A percentile compares a stretch with the other conserved stretches of the same genome.
Conservation (phyloP, 2,329 filamentous ascomycete species). For the Trichoderma aggressivum region DNA sequence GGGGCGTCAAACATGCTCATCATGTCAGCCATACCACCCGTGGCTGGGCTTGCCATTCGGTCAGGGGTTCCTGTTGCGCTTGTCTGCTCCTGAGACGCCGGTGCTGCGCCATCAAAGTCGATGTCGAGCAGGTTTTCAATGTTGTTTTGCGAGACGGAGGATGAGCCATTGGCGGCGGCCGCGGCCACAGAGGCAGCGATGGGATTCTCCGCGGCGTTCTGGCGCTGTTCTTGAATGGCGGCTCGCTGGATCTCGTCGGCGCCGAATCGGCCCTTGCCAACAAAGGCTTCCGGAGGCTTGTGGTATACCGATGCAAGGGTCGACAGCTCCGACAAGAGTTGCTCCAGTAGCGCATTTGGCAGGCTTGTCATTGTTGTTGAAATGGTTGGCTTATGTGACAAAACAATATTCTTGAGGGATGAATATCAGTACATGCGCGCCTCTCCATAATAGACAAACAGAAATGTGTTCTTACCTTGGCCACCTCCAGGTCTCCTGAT, state of each 20-base stretch:
- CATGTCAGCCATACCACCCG: slow-evolving; percentile 58
- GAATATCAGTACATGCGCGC: neutral
- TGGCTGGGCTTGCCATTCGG: slow-evolving; percentile 61
- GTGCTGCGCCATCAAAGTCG: slow-evolving; percentile 89
- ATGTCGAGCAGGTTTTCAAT: slow-evolving; percentile 95
- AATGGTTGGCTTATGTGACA: slow-evolving; percentile 93
- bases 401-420: slow-evolving; percentile 66
- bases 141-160: slow-evolving; percentile 63
- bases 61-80: slow-evolving; percentile 61
- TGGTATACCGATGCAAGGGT: slow-evolving; percentile 97
- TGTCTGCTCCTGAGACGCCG: slow-evolving; percentile 71
- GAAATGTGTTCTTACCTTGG: slow-evolving; percentile 61
- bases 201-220: slow-evolving; percentile 90
- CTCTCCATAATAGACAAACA: neutral
- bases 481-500: slow-evolving; percentile 84
- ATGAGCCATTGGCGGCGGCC: slow-evolving; percentile 61
- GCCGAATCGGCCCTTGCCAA: slow-evolving; percentile 90
- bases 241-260: slow-evolving; percentile 92
- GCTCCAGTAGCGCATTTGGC: slow-evolving; percentile 77
- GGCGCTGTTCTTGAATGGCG: slow-evolving; percentile 91
- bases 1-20: slow-evolving; percentile 69
- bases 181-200: slow-evolving; percentile 81
- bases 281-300: slow-evolving; percentile 96
- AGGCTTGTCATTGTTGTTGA: slow-evolving; percentile 90
- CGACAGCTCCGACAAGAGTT: slow-evolving; percentile 86